A percentile compares a stretch with the other conserved stretches of the same genome.
These are phyloP conservation scores for Rossbeevera mucosa DNA, from an alignment of 768 basidiomycete genomes.

Conservation along the genomic window DNA sequence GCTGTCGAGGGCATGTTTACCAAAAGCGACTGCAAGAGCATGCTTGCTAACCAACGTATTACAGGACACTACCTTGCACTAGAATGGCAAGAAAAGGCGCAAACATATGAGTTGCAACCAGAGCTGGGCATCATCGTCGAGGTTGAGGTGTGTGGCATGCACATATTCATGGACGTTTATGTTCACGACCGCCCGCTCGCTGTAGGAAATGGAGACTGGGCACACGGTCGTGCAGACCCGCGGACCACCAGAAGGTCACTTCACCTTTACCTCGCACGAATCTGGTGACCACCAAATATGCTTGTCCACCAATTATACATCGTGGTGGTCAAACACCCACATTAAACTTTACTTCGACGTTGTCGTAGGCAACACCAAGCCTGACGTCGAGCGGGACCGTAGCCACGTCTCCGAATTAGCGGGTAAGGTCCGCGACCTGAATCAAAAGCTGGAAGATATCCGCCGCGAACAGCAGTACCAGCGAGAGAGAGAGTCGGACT, in stretches of 20 bases:
- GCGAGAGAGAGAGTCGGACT: slow-evolving; percentile 90
- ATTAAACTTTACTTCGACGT: slow-evolving; percentile 94
- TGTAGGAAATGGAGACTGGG: slow-evolving; percentile 78
- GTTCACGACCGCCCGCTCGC: background rate
- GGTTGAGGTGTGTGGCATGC: slow-evolving; percentile 63
- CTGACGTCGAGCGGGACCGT: slow-evolving; percentile 84
- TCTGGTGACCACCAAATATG: slow-evolving; percentile 97
- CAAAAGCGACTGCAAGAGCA: background rate
- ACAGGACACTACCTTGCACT: slow-evolving; percentile 89
- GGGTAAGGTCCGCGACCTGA: slow-evolving; percentile 83
- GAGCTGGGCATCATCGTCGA: slow-evolving; percentile 87
- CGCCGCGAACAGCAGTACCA: slow-evolving; percentile 96
- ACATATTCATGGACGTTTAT: background rate
- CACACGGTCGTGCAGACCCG: slow-evolving; percentile 83
- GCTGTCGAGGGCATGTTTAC: slow-evolving; percentile 75
- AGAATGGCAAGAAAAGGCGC: slow-evolving; percentile 77
- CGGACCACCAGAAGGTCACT: slow-evolving; percentile 87
- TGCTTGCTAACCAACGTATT: slow-evolving; percentile 1
- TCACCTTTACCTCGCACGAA: slow-evolving; percentile 97
- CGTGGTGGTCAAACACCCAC: slow-evolving; percentile 83
- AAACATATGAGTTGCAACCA: slow-evolving; percentile 65
- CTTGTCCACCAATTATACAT: slow-evolving; percentile 86
- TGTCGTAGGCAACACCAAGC: slow-evolving; percentile 81
- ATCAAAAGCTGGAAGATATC: slow-evolving; percentile 89
- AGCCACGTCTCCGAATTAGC: slow-evolving; percentile 80